These are phyloP conservation scores for Chlamydomonas sp. DNA, from an alignment of 139 green algal species.

Conservation along the genomic window DNA sequence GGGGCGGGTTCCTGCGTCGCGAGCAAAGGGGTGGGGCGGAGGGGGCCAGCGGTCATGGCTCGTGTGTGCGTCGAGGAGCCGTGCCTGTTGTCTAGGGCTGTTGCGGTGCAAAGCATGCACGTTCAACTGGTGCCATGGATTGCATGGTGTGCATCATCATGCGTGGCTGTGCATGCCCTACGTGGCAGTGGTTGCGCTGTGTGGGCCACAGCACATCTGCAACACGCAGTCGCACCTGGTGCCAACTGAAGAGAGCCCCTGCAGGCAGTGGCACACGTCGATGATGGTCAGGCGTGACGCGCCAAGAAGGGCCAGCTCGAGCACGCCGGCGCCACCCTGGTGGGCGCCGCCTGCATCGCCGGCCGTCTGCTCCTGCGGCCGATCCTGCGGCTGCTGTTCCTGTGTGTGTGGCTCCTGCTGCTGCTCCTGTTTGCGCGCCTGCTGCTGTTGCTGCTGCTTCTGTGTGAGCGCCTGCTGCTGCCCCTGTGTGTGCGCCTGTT, in stretches of 20 bases:
- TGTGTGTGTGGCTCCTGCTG: no score
- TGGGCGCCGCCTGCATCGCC: no score
- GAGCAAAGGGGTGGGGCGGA: not conserved
- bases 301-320: not conserved
- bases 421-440: not conserved
- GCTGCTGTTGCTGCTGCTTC: not conserved
- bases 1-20: not conserved
- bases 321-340: no score
- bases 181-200: not conserved
- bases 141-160: not conserved
- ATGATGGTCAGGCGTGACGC: not conserved
- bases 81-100: not conserved
- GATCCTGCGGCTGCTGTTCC: no score
- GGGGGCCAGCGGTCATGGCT: not conserved
- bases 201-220: not conserved
- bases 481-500: not conserved
- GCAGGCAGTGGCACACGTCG: slow-evolving; percentile 8
- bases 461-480: no score
- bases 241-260: not conserved
- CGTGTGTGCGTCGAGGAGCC: not conserved
- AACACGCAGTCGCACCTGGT: not conserved
- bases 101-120: not conserved
- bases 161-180: not conserved
- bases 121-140: not conserved
- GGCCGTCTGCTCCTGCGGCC: no score